Base-by-base conservation (phyloP, 257 asterid species). In the Craterostigma plantagineum region DNA sequence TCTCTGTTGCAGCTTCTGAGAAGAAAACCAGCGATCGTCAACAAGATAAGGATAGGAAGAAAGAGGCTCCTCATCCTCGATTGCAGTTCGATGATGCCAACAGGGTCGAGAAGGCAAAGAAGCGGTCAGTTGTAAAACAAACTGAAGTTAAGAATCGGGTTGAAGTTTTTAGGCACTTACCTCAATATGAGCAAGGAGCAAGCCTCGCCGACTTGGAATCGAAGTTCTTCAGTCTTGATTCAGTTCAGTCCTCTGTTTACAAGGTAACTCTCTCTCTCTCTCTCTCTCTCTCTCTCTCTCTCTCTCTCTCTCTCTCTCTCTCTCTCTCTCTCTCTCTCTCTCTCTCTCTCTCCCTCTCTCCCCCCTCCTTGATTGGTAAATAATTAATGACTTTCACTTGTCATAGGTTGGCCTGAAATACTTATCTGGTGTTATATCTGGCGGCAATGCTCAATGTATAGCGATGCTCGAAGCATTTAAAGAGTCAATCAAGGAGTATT, bases 391-490 rank as follows among this genome's bases (percentile, higher is more conserved):
- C 30, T 6, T 23, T 23, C 30, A 6, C 2, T 23, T 23, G 30
- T 23, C 30, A 23, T 2, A 23, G 96, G 96, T 75, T 55, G 96
- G 96, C 41, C 66, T 77, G 48, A 69, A 85, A 62, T 77, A 77
- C 58, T 63, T 84, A 63, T 63, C 90, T 58, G 96, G 93, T 48
- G 92, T 74, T 59, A 84, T 80, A 46, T 71, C 82, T 48, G 96
- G 92, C 52, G 93, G 96, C 50, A 84, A 84, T 70, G 82, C 96
- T 36, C 92, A 92, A 11, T 84, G 96, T 58, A 66, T 80, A 52
- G 93, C 92, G 11, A 84, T 84, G 96, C 96, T 84, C 48, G 76
- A 74, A 68, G 90, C 92, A 13, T 70, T 84, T 63, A 84, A 69
- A 62, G 92, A 84, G 61, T 66, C 85, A 3, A 77, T 84, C 36